These are phyloP conservation scores for Scedosporium boydii DNA, from an alignment of 2,329 filamentous ascomycete species.

Conservation along the genomic window DNA sequence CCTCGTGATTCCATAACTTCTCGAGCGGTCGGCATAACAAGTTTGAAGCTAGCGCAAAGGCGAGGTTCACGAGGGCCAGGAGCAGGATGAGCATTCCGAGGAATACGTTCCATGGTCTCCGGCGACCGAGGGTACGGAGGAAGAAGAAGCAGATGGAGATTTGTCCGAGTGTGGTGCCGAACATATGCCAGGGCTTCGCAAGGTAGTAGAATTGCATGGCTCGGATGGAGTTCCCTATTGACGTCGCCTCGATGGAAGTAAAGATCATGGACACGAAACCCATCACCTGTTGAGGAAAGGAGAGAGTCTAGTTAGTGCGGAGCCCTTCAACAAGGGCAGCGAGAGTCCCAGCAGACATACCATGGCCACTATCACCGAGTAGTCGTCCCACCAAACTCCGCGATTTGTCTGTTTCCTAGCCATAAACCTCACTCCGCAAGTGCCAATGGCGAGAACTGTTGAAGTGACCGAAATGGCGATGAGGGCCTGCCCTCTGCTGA, in stretches of 20 bases:
- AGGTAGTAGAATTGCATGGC: constrained; percentile 25
- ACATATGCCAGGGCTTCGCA: constrained; percentile 25
- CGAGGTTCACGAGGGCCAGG: constrained; percentile 22
- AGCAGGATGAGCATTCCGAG: constrained; percentile 20
- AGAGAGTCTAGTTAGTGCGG: neutral
- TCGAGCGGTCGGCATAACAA: constrained; percentile 27
- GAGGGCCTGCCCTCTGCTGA: constrained; percentile 22
- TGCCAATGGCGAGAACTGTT: constrained; percentile 20
- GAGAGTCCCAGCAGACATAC: constrained; percentile 12
- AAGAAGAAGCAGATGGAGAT: constrained; percentile 27
- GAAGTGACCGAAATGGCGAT: constrained; percentile 24
- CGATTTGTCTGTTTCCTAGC: constrained; percentile 17
- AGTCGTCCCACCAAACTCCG: constrained; percentile 22
- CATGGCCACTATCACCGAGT: constrained; percentile 21
- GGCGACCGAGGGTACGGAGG: constrained; percentile 18
- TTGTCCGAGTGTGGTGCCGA: constrained; percentile 24
- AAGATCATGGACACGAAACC: constrained; percentile 24
- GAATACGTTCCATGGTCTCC: constrained; percentile 20
- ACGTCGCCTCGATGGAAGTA: constrained; percentile 21
- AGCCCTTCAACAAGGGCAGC: neutral
- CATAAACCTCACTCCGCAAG: constrained; percentile 22
- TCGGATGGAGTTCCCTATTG: constrained; percentile 13
- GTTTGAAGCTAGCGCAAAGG: constrained; percentile 21
- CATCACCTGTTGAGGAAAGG: constrained; percentile 16
- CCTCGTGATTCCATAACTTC: constrained; percentile 23